Evolutionary conservation across 1,284 basidiomycete species (phyloP), one percentile per base, ranked within the genome.

Genomic region (Sparassis latifolia): DNA sequence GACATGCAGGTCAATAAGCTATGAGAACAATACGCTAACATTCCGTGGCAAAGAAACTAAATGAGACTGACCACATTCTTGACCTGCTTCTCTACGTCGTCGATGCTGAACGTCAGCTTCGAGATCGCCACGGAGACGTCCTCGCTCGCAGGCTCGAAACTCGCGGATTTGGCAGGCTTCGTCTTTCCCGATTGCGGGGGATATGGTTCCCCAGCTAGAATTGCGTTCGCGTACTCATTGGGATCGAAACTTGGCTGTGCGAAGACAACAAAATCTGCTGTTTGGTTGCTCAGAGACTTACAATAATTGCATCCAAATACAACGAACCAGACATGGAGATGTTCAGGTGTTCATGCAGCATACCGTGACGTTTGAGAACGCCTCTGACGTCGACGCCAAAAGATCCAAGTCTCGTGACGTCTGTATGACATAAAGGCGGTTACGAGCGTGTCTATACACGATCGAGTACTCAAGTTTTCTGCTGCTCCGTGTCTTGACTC

Each of bases 71-170:
- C 92, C 67, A 95, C 76, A 51, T 76, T 77, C 67, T 89, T 86
- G 45, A 96, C 82, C 66, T 96, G 90, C 62, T 86, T 89, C 31
- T 86, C 86, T 20, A 94, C 83, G 64, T 96, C 92, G 45, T 96
- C 93, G 54, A 96, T 86, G 2, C 84, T 88, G 58, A 84, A 78
- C 53, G 86, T 87, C 3, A 97, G 73, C 63, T 88, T 90, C 5
- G 89, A 84, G 33, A 96, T 85, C 2, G 91, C 89, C 1, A 90
- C 79, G 4, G 88, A 87, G 3, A 95, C 84, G 58, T 96, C 93
- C 55, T 92, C 91, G 66, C 86, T 90, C 30, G 81, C 79, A 5
- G 79, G 77, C 45, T 85, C 82, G 28, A 77, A 71, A 0, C 69
- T 63, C 29, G 71, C 57, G 29, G 65, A 59, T 53, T 74, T 73